Base-by-base conservation (phyloP, 2,329 filamentous ascomycete species). In the Epichloe elymi region DNA sequence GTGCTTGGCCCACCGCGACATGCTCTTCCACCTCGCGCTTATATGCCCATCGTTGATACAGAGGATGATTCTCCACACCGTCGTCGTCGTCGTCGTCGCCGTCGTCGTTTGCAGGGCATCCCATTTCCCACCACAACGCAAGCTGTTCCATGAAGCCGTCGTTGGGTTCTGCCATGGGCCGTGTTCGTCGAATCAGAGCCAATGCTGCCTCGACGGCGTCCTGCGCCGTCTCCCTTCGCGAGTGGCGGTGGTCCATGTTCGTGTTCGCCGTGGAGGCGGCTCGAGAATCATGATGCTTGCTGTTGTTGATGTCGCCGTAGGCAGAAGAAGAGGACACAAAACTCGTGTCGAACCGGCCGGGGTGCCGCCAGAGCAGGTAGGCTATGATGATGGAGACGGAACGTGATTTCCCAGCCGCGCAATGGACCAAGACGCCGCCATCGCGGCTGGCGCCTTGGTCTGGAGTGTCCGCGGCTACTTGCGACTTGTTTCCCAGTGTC, bases 331-430 rank as follows among this genome's bases (percentile, higher is more conserved):
- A 53, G 14, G 62, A 58, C 12, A 67, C 56, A 55, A 65, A 49
- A 57, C 73, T 65, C 35, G 66, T 62, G 53, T 68, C 65, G 59
- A 79, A 79, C 50, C 73, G 74, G 37, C 73, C 65, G 5, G 79
- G 77, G 58, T 80, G 74, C 58, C 77, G 78, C 67, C 79, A 82
- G 56, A 97, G 84, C 48, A 97, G 74, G 67, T 90, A 97, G 54
- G 93, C 91, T 52, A 94, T 78, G 50, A 88, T 78, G 57, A 87
- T 80, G 35, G 88, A 84, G 57, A 91, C 86, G 46, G 91, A 97
- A 53, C 93, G 86, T 36, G 90, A 96, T 70, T 94, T 95, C 49
- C 93, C 93, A 82, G 95, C 95, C 20, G 89, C 91, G 75, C 93
- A 95, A 69, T 78, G 74, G 10, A 82, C 77, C 51, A 75, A 76